Evolutionary conservation across 305 asterid genomes (phyloP), one percentile per base, ranked within the genome.

Genomic region (Fraxinus albicans): DNA sequence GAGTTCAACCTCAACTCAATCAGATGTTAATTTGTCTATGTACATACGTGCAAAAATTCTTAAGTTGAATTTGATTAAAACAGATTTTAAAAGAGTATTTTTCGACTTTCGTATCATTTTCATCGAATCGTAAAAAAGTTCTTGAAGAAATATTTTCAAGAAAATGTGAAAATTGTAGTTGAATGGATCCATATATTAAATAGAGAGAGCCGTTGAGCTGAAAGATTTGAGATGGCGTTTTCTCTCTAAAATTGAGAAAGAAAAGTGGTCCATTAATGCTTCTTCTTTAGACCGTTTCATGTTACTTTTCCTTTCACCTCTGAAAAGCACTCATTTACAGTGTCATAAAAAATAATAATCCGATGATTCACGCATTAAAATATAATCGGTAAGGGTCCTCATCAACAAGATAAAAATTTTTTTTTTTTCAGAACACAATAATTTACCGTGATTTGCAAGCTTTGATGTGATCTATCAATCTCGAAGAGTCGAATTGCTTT

Each of bases 211-310:
- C 23, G 63, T 50, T 4, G 63, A 50, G 63, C 21, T 15, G 2
- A 17, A 50, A 50, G 8, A 50, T 15, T 50, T 50, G 23, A 50
- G 63, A 50, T 17, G 21, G 23, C 8, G 8, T 15, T 4, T 17
- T 17, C 63, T 50, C 63, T 50, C 53, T 44, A 50, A 15, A 50
- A 50, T 17, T 4, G 63, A 17, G 50, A 2, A 42, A 17, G 12
- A 9, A 42, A 82, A 31, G 76, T 78, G 82, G 82, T 83, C 79
- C 85, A 70, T 5, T 72, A 77, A 3, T 35, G 58, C 40, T 19
- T 3, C 23, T 42, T 12, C 25, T 25, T 81, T 75, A 8, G 74
- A 69, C 81, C 69, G 8, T 77, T 77, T 70, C 58, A 3, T 9
- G 31, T 33, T 76, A 35, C 81, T 82, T 82, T 82, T 77, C 42